Conservation (phyloP, 2,329 filamentous ascomycete genomes). For the Cytospora piceae region DNA sequence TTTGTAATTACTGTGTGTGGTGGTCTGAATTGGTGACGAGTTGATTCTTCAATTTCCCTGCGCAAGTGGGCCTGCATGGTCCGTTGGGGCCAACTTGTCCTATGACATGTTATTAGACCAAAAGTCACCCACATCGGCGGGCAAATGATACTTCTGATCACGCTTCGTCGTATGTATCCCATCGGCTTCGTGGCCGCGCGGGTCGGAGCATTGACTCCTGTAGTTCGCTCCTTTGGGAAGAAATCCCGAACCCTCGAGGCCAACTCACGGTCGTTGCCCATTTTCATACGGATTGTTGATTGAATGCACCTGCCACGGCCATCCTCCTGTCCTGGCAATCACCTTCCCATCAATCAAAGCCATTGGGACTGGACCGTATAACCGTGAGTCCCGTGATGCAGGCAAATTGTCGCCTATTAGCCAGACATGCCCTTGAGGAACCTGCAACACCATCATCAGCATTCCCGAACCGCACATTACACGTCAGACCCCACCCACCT, state of each 20-base stretch:
- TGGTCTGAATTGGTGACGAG: conserved; percentile 1
- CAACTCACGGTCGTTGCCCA: not conserved
- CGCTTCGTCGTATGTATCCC: not conserved
- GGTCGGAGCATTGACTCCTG: not conserved
- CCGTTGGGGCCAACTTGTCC: conserved; percentile 16
- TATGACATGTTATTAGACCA: conserved; percentile 38
- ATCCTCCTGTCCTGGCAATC: conserved; percentile 54
- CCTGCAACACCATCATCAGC: conserved; percentile 51
- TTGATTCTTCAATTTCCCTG: conserved; percentile 31
- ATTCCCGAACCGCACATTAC: not conserved
- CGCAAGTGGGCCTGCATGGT: not conserved
- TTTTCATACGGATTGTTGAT: conserved; percentile 45
- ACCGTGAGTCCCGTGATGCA: conserved; percentile 82
- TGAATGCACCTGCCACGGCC: conserved; percentile 55
- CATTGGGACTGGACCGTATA: conserved; percentile 84
- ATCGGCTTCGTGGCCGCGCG: not conserved
- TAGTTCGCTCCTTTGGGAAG: not conserved
- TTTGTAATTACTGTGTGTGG: conserved; percentile 19
- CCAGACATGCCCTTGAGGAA: conserved; percentile 92
- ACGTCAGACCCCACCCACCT: conserved; percentile 57
- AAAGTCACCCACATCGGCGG: conserved; percentile 20
- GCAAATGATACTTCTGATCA: not conserved
- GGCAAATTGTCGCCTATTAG: conserved; percentile 85
- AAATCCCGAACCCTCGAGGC: not conserved
- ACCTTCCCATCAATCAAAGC: conserved; percentile 85